Evolutionary conservation across 768 basidiomycete genomes (phyloP).

Genomic region (Lentinus tigrinus): DNA sequence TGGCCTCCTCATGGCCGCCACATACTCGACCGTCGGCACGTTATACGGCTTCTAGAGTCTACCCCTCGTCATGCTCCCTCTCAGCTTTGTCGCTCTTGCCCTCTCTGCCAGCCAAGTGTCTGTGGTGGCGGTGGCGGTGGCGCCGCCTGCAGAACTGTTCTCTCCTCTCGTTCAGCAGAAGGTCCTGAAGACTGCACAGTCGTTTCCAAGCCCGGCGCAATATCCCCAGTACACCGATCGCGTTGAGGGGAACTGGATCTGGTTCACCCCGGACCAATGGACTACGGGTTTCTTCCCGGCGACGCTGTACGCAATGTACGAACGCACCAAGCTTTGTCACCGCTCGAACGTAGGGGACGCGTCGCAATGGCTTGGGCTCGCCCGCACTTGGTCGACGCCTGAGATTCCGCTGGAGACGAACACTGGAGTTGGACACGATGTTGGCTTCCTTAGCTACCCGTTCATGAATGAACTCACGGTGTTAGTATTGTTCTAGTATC

Average conservation of each 20-base stretch:
- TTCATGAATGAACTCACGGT: slow-evolving; percentile 60
- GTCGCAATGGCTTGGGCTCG: slow-evolving; percentile 59
- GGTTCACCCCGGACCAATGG: slow-evolving; percentile 58
- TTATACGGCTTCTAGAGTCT: not conserved
- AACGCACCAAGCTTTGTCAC: slow-evolving; percentile 48
- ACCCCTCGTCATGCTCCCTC: not conserved
- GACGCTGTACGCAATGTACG: slow-evolving; percentile 57
- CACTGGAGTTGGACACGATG: slow-evolving; percentile 61
- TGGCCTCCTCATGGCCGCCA: not conserved
- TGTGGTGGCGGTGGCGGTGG: not conserved
- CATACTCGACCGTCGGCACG: not conserved
- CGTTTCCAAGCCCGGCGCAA: slow-evolving; percentile 38
- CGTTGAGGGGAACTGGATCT: slow-evolving; percentile 49
- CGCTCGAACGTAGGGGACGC: slow-evolving; percentile 36
- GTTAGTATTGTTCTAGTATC: slow-evolving; percentile 38
- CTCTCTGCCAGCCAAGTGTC: not conserved
- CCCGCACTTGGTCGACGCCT: slow-evolving; percentile 49
- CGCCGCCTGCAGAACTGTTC: slow-evolving; percentile 51
- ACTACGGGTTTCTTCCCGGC: slow-evolving; percentile 69
- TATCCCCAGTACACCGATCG: slow-evolving; percentile 65
- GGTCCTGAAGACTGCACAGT: slow-evolving; percentile 53
- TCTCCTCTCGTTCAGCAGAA: slow-evolving; percentile 59
- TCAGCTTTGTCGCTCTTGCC: not conserved
- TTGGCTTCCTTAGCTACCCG: slow-evolving; percentile 70
- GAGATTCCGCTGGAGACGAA: slow-evolving; percentile 48